These are phyloP conservation scores for Ogataea pilisensis DNA, from an alignment of 805 yeast species.

Conservation along the genomic window DNA sequence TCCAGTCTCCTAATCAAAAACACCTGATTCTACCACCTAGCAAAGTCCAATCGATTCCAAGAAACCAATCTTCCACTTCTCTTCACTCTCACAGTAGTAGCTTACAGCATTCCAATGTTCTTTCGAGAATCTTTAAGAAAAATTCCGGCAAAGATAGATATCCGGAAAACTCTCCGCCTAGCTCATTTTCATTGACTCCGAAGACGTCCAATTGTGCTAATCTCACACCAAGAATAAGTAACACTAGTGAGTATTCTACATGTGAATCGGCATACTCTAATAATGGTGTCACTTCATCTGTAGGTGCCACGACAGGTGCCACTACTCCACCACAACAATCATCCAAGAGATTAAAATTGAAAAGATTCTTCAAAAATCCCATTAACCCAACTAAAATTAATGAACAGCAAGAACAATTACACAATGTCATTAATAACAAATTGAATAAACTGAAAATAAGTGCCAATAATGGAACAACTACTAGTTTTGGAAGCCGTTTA, in stretches of 20 bases:
- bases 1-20: not conserved
- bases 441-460: constrained; percentile 15
- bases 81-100: constrained; percentile 11
- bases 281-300: not conserved
- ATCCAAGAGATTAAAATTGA: constrained; percentile 30
- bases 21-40: not conserved
- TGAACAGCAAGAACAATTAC: constrained; percentile 20
- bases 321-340: too few species aligned
- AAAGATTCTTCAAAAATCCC: constrained; percentile 39
- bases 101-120: constrained; percentile 5
- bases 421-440: constrained; percentile 15
- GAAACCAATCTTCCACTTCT: constrained; percentile 14
- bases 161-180: constrained; percentile 4
- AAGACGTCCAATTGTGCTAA: constrained; percentile 8
- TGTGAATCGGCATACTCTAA: constrained; percentile 15
- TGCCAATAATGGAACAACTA: not conserved
- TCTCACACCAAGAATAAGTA: constrained; percentile 14
- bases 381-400: constrained; percentile 3
- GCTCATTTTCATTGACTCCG: constrained; percentile 8
- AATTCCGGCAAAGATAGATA: constrained; percentile 8
- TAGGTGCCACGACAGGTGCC: too few species aligned
- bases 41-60: not conserved
- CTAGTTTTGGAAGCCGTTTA: not conserved
- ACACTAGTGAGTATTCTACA: constrained; percentile 14
- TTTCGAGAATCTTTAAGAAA: constrained; percentile 14